Evolutionary conservation across 2,329 filamentous ascomycete genomes (phyloP).

Genomic region (Aspergillus fructus): DNA sequence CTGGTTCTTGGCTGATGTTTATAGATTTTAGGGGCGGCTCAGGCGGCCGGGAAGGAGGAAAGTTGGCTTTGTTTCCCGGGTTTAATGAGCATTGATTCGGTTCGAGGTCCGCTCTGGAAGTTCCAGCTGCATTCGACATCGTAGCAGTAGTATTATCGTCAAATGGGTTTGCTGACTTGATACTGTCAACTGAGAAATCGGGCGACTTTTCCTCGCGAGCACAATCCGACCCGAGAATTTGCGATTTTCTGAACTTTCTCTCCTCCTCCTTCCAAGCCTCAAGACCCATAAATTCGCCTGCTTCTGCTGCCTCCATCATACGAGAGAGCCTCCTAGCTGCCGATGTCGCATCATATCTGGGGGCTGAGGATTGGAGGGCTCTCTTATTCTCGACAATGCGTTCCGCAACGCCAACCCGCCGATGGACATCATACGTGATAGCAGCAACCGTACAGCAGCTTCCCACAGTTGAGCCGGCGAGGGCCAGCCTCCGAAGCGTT

Average conservation of each 20-base stretch:
- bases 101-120: background rate
- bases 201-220: background rate
- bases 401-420: conserved; percentile 41
- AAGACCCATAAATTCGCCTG: conserved; percentile 42
- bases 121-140: background rate
- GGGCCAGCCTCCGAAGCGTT: conserved; percentile 35
- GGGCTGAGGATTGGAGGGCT: conserved; percentile 40
- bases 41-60: background rate
- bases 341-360: conserved; percentile 42
- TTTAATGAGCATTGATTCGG: background rate
- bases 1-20: background rate
- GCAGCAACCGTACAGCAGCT: conserved; percentile 42
- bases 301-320: conserved; percentile 47
- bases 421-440: conserved; percentile 44
- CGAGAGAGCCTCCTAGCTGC: conserved; percentile 36
- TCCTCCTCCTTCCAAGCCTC: conserved; percentile 35
- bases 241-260: conserved; percentile 15
- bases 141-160: background rate
- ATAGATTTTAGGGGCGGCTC: background rate
- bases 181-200: background rate
- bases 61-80: background rate
- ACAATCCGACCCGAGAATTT: background rate
- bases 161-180: background rate
- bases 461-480: conserved; percentile 39
- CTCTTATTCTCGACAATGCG: conserved; percentile 46